Percentiles rank a stretch among this genome's conserved stretches.
phyloP scores from a whole-genome alignment of 805 yeast genomes.

The Brettanomyces custersianus region DNA sequence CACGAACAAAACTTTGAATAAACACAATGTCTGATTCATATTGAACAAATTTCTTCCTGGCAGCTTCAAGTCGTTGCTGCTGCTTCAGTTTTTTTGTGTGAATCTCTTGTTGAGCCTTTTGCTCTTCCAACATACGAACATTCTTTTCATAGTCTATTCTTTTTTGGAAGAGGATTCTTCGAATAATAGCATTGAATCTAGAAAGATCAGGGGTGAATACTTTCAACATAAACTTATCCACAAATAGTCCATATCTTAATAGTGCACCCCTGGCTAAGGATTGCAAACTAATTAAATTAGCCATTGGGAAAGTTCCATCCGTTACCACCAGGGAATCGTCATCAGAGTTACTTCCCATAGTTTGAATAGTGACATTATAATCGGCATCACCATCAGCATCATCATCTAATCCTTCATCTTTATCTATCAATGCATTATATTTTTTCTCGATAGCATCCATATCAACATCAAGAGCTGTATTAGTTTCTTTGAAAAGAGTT shows the following conservation, averaged over 20 bases:
- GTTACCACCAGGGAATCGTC: neutral
- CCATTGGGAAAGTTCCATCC: neutral
- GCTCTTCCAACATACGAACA: neutral
- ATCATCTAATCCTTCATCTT: conserved; percentile 9
- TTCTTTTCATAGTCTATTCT: neutral
- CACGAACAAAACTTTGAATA: conserved; percentile 31
- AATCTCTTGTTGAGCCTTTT: too few species aligned
- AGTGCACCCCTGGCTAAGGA: conserved; percentile 63
- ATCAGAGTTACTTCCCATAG: neutral
- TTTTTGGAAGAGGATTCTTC: conserved; percentile 31
- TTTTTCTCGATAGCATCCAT: conserved; percentile 23
- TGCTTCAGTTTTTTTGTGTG: too few species aligned
- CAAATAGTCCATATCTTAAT: conserved; percentile 53
- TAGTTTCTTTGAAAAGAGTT: conserved; percentile 13
- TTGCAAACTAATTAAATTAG: conserved; percentile 39
- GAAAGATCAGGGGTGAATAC: conserved; percentile 45
- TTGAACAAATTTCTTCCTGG: too few species aligned
- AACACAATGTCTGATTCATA: conserved; percentile 14
- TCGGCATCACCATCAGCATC: conserved; percentile 4
- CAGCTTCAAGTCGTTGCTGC: conserved; percentile 13
- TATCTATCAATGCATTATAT: conserved; percentile 13
- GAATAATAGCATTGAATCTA: conserved; percentile 37
- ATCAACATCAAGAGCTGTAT: conserved; percentile 10
- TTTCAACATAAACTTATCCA: conserved; percentile 51
- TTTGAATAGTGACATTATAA: neutral